Conservation (phyloP, 2,329 filamentous ascomycete genomes). For the Botrytis fragariae region DNA sequence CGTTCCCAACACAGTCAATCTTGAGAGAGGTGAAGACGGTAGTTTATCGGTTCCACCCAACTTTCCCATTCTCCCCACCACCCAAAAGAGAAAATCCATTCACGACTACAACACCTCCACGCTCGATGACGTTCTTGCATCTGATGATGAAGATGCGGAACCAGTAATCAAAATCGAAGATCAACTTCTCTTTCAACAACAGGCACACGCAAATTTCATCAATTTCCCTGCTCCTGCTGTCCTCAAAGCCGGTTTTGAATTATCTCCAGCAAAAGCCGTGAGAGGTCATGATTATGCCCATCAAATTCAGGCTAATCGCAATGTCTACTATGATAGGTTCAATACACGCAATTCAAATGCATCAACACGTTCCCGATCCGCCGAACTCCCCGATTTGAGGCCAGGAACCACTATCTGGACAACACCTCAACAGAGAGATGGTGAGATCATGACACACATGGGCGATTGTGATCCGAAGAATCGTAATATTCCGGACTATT, state of each 20-base stretch:
- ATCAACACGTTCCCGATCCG: not conserved
- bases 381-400: not conserved
- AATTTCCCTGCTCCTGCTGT: conserved; percentile 26
- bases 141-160: not conserved
- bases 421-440: conserved; percentile 5
- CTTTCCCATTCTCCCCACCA: not conserved
- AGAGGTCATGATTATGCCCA: conserved; percentile 27
- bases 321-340: not conserved
- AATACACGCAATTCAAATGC: not conserved
- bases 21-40: not conserved
- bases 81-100: not conserved
- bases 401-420: not conserved
- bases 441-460: not conserved
- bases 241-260: conserved; percentile 28
- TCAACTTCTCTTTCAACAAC: conserved; percentile 13
- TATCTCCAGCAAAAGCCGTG: conserved; percentile 15
- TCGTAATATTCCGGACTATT: conserved; percentile 26
- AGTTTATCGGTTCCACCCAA: not conserved
- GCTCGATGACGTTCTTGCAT: conserved; percentile 5
- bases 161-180: not conserved
- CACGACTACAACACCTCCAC: not conserved
- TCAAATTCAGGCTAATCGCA: not conserved
- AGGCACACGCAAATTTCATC: conserved; percentile 22
- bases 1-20: not conserved
- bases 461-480: conserved; percentile 5